These are phyloP conservation scores for Keithomyces neogunnii DNA, from an alignment of 2,329 filamentous ascomycete genomes.

Conservation along the genomic window DNA sequence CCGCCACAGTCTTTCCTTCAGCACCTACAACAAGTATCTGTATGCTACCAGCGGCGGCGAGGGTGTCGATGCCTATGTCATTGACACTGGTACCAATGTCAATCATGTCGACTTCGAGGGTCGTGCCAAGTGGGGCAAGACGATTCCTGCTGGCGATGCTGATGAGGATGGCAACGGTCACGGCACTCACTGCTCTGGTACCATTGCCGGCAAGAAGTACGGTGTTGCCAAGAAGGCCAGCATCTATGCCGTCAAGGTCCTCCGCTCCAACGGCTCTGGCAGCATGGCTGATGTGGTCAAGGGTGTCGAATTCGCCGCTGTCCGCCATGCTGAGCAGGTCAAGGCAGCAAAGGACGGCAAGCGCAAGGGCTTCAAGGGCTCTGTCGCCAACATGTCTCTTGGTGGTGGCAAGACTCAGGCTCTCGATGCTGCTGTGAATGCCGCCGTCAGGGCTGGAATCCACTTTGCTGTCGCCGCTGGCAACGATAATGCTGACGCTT, in stretches of 20 bases:
- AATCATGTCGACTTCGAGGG: slow-evolving; percentile 97
- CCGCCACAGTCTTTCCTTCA: slow-evolving; percentile 77
- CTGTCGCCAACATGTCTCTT: slow-evolving; percentile 97
- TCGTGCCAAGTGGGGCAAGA: slow-evolving; percentile 94
- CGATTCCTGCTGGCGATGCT: slow-evolving; percentile 74
- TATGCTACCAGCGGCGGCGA: slow-evolving; percentile 85
- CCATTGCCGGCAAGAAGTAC: slow-evolving; percentile 96
- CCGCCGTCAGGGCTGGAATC: slow-evolving; percentile 81
- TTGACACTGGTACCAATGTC: slow-evolving; percentile 92
- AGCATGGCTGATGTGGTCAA: slow-evolving; percentile 99
- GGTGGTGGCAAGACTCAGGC: slow-evolving; percentile 93
- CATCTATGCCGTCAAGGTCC: slow-evolving; percentile 95
- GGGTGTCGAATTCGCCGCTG: slow-evolving; percentile 91
- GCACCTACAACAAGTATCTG: slow-evolving; percentile 96
- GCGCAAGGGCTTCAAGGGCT: slow-evolving; percentile 97
- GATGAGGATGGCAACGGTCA: slow-evolving; percentile 96
- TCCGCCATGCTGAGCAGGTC: slow-evolving; percentile 67
- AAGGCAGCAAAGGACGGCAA: slow-evolving; percentile 77
- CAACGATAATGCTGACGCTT: slow-evolving; percentile 98
- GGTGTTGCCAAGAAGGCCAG: slow-evolving; percentile 99
- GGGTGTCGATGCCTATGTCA: slow-evolving; percentile 97
- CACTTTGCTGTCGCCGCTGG: slow-evolving; percentile 98
- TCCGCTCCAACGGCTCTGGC: slow-evolving; percentile 92
- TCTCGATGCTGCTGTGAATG: slow-evolving; percentile 88
- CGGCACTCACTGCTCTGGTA: slow-evolving; percentile 98